phyloP scores from a whole-genome alignment of 1,139 yeast species.

The Geotrichum fermentans region DNA sequence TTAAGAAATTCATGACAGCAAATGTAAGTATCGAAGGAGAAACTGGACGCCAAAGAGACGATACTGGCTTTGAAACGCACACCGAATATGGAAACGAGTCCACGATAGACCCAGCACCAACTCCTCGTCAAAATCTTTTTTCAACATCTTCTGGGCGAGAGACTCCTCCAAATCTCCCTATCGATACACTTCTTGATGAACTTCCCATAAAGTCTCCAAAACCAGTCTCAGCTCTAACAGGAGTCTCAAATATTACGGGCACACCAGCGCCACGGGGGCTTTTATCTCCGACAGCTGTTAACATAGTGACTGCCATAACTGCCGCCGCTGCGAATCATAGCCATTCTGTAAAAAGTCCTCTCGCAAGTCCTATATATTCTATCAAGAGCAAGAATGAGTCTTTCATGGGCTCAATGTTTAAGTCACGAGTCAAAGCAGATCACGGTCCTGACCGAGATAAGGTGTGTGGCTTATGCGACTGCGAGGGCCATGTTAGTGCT shows the following conservation, averaged over 20 bases:
- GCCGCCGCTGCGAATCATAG: conserved; percentile 12
- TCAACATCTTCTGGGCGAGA: conserved; percentile 3
- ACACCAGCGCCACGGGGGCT: conserved; percentile 7
- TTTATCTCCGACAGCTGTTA: conserved; percentile 11
- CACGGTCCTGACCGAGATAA: conserved; percentile 48
- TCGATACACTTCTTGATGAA: conserved; percentile 4
- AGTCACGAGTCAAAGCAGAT: neutral
- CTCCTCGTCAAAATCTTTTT: neutral
- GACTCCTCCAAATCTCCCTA: conserved; percentile 7
- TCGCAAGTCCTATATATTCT: neutral
- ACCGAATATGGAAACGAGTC: no score
- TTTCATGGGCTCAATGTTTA: neutral
- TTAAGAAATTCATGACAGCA: no score
- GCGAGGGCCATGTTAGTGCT: conserved; percentile 77
- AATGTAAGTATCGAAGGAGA: no score
- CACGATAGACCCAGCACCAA: neutral
- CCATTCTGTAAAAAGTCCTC: neutral
- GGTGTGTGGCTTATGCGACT: conserved; percentile 92
- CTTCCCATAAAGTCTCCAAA: conserved; percentile 7
- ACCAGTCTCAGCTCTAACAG: neutral
- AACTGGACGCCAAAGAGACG: no score
- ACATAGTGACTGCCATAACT: conserved; percentile 12
- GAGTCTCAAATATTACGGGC: neutral
- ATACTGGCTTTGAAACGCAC: no score
- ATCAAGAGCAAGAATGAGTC: neutral